Evolutionary conservation across 768 basidiomycete species (phyloP), one percentile per base, ranked within the genome.

Genomic region (Boletus patriciae): DNA sequence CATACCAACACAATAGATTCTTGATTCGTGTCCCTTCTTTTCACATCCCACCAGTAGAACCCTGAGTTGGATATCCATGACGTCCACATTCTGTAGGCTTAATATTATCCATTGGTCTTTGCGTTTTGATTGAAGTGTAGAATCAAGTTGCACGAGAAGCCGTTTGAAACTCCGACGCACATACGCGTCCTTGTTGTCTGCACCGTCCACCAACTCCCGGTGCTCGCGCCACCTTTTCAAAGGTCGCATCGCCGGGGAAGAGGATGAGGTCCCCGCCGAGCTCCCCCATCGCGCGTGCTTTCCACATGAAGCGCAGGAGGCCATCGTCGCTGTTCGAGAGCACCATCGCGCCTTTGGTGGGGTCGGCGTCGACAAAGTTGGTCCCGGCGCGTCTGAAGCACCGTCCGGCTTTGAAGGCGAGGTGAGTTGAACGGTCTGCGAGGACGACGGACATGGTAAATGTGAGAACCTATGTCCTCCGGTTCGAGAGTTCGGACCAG

Each of bases 401-500:
- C n/a, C 91, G 81, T 13, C 91, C 91, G 2, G 91, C 91, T 56
- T 83, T 82, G 70, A 83, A 82, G 4, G 79, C 78, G 27, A 83
- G 71, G n/a, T 75, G 64, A 0, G 69, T 73, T 50, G 60, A 61
- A 38, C 13, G 34, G 46, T 71, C 71, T 34, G 70, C 69, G 57
- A 73, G 71, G n/a, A 45, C 5, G 52, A 54, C 50, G 21, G 67
- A 67, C 67, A 68, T 68, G 27, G 36, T n/a, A 13, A 29, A 25
- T 11, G 15, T 43, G 19, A 21, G 92, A 58, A 85, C 88, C 6
- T 92, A 90, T 63, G 90, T 95, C 59, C 86, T 96, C 70, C 92
- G 90, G 73, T 96, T 97, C 76, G 86, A 88, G 0, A 93, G 90
- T 21, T 95, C 93, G 15, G 83, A 92, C 69, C 90, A 92, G 67